Conservation (phyloP, 148 eudicot genomes). For the Agrostemma githago region DNA sequence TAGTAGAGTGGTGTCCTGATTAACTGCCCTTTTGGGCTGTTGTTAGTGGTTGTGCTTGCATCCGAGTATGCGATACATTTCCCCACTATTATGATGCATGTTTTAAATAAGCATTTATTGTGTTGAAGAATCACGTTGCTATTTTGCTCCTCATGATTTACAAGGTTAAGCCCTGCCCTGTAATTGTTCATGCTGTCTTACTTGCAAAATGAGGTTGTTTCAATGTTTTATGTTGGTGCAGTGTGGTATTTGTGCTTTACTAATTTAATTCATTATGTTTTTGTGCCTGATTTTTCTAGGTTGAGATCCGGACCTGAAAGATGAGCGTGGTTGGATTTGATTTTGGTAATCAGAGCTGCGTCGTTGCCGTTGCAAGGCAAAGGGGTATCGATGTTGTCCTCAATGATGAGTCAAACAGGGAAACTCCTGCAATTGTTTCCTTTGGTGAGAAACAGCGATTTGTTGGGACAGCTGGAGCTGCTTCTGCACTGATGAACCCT, state of each 20-base stretch:
- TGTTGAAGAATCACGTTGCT: background rate
- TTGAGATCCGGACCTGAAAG: constrained; percentile 18
- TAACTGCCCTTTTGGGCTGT: background rate
- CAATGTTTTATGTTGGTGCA: background rate
- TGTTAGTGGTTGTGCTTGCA: background rate
- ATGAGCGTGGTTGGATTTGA: constrained; percentile 99
- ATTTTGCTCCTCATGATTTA: background rate
- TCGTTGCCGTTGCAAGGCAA: constrained; percentile 97
- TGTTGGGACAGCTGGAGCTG: constrained; percentile 94
- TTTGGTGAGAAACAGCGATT: constrained; percentile 97
- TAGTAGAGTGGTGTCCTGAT: background rate
- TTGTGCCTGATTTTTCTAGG: background rate
- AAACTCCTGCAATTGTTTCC: constrained; percentile 88
- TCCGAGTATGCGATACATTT: background rate
- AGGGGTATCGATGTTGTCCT: constrained; percentile 95
- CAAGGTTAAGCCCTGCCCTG: background rate
- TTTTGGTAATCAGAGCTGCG: constrained; percentile 86
- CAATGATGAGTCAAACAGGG: constrained; percentile 89
- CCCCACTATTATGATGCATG: background rate
- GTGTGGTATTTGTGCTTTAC: too few species aligned
- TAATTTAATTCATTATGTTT: background rate
- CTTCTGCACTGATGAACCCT: constrained; percentile 92
- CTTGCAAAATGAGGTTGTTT: background rate
- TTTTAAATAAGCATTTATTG: background rate
- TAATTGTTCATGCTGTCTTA: background rate